phyloP scores from a whole-genome alignment of 306 rosid genomes.

The Medicago lupulina region DNA sequence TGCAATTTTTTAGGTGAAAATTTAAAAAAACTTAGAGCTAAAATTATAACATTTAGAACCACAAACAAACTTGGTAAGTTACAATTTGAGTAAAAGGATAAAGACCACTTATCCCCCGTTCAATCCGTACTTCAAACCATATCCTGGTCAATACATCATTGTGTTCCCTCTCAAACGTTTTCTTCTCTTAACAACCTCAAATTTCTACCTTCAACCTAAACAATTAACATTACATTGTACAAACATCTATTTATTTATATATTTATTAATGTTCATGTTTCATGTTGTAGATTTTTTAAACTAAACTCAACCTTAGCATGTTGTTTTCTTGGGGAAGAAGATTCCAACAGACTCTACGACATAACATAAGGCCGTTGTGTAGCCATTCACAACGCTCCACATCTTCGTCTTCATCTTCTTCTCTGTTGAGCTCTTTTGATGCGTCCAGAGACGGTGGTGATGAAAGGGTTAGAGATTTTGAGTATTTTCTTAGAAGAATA shows the following conservation, averaged over 20 bases:
- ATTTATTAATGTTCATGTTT: background rate
- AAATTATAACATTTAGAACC: too few species aligned
- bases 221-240: background rate
- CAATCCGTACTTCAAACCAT: slow-evolving; percentile 34
- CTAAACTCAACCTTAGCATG: slow-evolving; percentile 45
- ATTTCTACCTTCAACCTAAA: slow-evolving; percentile 10
- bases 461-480: slow-evolving; percentile 23
- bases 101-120: slow-evolving; percentile 48
- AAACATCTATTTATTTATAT: background rate
- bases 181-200: slow-evolving; percentile 31
- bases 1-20: too few species aligned
- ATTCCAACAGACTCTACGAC: slow-evolving; percentile 42
- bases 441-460: slow-evolving; percentile 37
- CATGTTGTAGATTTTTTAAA: background rate
- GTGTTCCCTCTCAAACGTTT: slow-evolving; percentile 7
- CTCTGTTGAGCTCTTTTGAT: slow-evolving; percentile 32
- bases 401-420: slow-evolving; percentile 42
- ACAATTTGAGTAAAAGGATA: slow-evolving; percentile 45
- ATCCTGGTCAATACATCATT: slow-evolving; percentile 12
- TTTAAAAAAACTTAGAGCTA: too few species aligned
- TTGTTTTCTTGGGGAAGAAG: slow-evolving; percentile 67
- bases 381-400: slow-evolving; percentile 49
- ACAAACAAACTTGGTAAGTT: slow-evolving; percentile 40
- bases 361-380: slow-evolving; percentile 33
- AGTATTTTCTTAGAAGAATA: slow-evolving; percentile 46